Evolutionary conservation across 2,329 filamentous ascomycete species (phyloP).

Genomic region (Stagonosporopsis chrysanthemi): DNA sequence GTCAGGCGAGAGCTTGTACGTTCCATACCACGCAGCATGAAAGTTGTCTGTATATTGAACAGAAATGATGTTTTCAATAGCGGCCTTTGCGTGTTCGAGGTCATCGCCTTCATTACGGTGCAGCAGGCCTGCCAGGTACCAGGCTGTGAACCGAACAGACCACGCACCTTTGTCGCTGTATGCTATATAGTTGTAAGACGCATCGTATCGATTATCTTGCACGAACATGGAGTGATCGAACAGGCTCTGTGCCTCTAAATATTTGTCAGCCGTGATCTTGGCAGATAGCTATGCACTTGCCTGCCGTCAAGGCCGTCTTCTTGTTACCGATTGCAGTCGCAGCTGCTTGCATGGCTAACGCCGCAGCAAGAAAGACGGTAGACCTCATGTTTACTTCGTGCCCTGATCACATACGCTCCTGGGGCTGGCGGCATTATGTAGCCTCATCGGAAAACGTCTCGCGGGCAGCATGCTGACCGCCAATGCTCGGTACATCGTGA

Average conservation of each 20-base stretch:
- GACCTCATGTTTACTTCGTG: neutral
- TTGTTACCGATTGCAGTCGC: slow-evolving; percentile 6
- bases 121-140: slow-evolving; percentile 52
- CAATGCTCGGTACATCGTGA: slow-evolving; percentile 6
- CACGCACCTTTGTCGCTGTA: slow-evolving; percentile 55
- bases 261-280: neutral
- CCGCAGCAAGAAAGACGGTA: neutral
- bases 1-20: slow-evolving; percentile 17
- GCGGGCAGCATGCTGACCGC: neutral
- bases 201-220: slow-evolving; percentile 51
- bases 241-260: slow-evolving; percentile 20
- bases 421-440: neutral
- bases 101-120: slow-evolving; percentile 49
- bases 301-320: slow-evolving; percentile 1
- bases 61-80: slow-evolving; percentile 46
- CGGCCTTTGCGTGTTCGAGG: slow-evolving; percentile 46
- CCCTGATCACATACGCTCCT: neutral
- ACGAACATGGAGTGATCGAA: slow-evolving; percentile 28
- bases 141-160: slow-evolving; percentile 55
- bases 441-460: slow-evolving; percentile 4
- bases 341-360: slow-evolving; percentile 1
- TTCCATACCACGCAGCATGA: slow-evolving; percentile 39
- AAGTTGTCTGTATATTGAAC: slow-evolving; percentile 50
- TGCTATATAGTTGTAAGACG: slow-evolving; percentile 53
- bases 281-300: neutral